Evolutionary conservation across 2,329 filamentous ascomycete species (phyloP), one percentile per base, ranked within the genome.

Genomic region (Hypoxylon sp.): DNA sequence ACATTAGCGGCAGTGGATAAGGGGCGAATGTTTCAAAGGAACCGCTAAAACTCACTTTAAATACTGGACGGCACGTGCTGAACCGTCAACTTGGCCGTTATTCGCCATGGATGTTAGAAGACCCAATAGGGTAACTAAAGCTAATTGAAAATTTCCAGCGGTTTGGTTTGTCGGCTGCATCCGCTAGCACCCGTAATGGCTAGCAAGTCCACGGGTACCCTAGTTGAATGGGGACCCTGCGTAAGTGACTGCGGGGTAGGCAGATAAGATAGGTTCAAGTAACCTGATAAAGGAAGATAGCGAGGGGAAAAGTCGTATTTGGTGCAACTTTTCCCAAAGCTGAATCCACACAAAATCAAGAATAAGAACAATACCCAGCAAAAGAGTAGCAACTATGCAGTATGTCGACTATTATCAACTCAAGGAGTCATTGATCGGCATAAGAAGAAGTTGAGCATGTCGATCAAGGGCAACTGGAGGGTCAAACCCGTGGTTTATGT

Each of bases 21-120:
- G 17, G 17, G 46, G 13, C 7, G 11, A 36, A 21, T 21, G 32
- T 49, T 36, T 13, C 30, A 36, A n/a, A 21, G 32, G 30, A 32
- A 32, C 11, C 11, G 46, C 9, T n/a, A 51, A 23, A 14, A 65
- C 74, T 68, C 62, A 76, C 75, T 73, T 73, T 13, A 75, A 56
- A 55, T 71, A 71, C 17, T 75, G 72, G n/a, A 70, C 70, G 41
- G 74, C 74, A 59, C 70, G 62, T 53, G 69, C 53, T 17, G 75
- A 74, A 52, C 62, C 72, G 53, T 71, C 62, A 34, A 63, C 61
- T 60, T 71, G 70, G 34, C 60, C 62, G 53, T 71, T 70, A 52
- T 36, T 61, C 50, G 71, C 71, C 73, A 74, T 75, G 28, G 28
- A 30, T 30, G 3, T 28, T 70, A n/a, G 41, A 38, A 23, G 7